Evolutionary conservation across 2,329 filamentous ascomycete species (phyloP).

Genomic region (Neophaeococcomyces aloes): DNA sequence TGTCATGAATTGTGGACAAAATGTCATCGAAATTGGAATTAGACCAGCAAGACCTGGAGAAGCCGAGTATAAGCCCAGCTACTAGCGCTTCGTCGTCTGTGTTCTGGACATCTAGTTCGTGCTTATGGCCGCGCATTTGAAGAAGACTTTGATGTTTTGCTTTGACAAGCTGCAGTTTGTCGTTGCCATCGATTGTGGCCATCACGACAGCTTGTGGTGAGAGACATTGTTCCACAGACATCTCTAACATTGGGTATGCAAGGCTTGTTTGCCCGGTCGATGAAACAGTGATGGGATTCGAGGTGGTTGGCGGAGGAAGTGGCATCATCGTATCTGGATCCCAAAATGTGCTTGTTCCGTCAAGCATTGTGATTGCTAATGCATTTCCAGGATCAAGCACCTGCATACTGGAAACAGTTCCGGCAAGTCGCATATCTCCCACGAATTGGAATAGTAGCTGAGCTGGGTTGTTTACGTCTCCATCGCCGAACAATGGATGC

Average conservation of each 20-base stretch:
- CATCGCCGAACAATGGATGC: conserved; percentile 67
- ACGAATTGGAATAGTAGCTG: not conserved
- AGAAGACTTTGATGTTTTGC: not conserved
- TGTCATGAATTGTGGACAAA: conserved; percentile 52
- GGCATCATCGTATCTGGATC: conserved; percentile 1
- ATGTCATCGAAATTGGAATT: conserved; percentile 58
- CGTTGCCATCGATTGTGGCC: conserved; percentile 30
- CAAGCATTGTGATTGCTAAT: conserved; percentile 20
- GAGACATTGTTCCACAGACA: not conserved
- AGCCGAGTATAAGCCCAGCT: conserved; percentile 49
- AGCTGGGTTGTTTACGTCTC: conserved; percentile 27
- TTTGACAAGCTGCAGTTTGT: conserved; percentile 25
- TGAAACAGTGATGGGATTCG: not conserved
- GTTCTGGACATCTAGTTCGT: conserved; percentile 24
- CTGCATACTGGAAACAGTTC: conserved; percentile 3
- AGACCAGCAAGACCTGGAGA: conserved; percentile 38
- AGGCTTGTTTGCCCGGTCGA: conserved; percentile 1
- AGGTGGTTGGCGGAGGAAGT: not conserved
- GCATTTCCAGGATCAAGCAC: conserved; percentile 8
- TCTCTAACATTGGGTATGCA: not conserved
- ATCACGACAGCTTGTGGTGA: conserved; percentile 20
- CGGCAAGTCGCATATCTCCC: not conserved
- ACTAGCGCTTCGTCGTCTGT: conserved; percentile 49
- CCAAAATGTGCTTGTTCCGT: conserved; percentile 41
- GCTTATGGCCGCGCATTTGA: not conserved